A percentile compares a stretch with the other conserved stretches of the same genome.
These are phyloP conservation scores for Cercospora sp. DNA, from an alignment of 2,329 filamentous ascomycete genomes.

Conservation along the genomic window DNA sequence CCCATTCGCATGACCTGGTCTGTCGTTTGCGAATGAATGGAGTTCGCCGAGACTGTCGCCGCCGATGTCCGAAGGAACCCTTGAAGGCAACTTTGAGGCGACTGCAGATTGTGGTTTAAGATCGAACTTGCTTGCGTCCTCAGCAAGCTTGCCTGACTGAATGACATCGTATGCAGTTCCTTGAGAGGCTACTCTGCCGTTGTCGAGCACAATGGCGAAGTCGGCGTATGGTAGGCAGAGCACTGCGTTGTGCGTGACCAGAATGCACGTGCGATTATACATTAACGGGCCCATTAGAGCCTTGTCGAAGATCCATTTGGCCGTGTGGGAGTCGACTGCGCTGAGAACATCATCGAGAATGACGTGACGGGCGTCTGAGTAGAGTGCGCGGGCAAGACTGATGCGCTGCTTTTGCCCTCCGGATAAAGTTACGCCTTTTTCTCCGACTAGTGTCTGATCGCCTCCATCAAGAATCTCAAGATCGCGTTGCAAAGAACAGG, in stretches of 20 bases:
- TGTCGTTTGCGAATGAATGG: slow-evolving; percentile 39
- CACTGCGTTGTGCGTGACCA: slow-evolving; percentile 94
- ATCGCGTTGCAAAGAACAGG: slow-evolving; percentile 88
- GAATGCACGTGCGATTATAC: slow-evolving; percentile 82
- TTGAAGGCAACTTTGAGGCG: slow-evolving; percentile 73
- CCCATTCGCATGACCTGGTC: slow-evolving; percentile 47
- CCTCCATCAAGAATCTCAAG: slow-evolving; percentile 88
- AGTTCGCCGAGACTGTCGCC: slow-evolving; percentile 49
- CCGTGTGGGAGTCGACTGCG: slow-evolving; percentile 94
- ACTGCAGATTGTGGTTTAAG: slow-evolving; percentile 69
- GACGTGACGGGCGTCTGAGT: slow-evolving; percentile 87
- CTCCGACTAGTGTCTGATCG: slow-evolving; percentile 89
- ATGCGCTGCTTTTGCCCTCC: slow-evolving; percentile 98
- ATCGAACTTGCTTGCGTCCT: slow-evolving; percentile 69
- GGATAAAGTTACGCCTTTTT: slow-evolving; percentile 95
- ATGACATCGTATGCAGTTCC: slow-evolving; percentile 78
- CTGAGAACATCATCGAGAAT: slow-evolving; percentile 93
- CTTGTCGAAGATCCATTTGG: slow-evolving; percentile 96
- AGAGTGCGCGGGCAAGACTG: slow-evolving; percentile 93
- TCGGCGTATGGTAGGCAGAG: slow-evolving; percentile 79
- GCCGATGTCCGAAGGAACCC: slow-evolving; percentile 70
- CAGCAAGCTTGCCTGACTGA: slow-evolving; percentile 81
- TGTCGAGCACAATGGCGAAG: slow-evolving; percentile 81
- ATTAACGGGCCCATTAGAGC: slow-evolving; percentile 89
- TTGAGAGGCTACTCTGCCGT: slow-evolving; percentile 74